Evolutionary conservation across 495 filamentous ascomycete genomes (phyloP), one percentile per base, ranked within the genome.

Genomic region (Talaromyces stipitatus): DNA sequence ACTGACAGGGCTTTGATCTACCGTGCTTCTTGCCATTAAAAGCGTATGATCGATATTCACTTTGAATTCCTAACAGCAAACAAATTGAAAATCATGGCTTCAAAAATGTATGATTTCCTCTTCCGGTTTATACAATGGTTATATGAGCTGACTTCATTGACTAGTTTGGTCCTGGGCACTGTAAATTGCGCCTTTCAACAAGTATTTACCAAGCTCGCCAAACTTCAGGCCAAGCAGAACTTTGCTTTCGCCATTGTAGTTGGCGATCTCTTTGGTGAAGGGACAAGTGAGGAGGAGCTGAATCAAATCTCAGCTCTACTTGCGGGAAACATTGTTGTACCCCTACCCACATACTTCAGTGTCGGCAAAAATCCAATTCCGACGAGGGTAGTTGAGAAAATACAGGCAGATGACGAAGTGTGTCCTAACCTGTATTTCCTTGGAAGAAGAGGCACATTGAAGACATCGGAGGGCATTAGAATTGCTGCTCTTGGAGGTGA

Each of bases 341-440:
- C 91, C 0, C 72, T 96, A 2, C 84, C 91, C 2, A 92, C 85
- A 11, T 97, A 98, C 71, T 97, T 97, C 65, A 86, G 85, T 0
- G 71, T 95, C 29, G 91, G 91, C 32, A 81, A 74, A 23, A 70
- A 72, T 22, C 68, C 86, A 11, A 73, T 98, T 14, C 95, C 94
- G 2, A 65, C 72, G 14, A 65, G 72, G 4, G 77, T 96, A 2
- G 65, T 89, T 26, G 82, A 90, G 62, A 86, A 80, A 66, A 81
- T 97, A 29, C 78, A 89, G 65, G 79, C 79, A 36, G 81, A 87
- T 61, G 91, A 92, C 61, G 87, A 94, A 66, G 76, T 98, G 23
- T 95, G 91, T 62, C 77, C 84, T 1, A 96, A 97, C 61, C 79
- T 98, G 3, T 90, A 87, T 71, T 95, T 85, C 66, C 82, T 97